phyloP scores from a whole-genome alignment of 176 grass and related monocot genomes.

The Canna indica region DNA sequence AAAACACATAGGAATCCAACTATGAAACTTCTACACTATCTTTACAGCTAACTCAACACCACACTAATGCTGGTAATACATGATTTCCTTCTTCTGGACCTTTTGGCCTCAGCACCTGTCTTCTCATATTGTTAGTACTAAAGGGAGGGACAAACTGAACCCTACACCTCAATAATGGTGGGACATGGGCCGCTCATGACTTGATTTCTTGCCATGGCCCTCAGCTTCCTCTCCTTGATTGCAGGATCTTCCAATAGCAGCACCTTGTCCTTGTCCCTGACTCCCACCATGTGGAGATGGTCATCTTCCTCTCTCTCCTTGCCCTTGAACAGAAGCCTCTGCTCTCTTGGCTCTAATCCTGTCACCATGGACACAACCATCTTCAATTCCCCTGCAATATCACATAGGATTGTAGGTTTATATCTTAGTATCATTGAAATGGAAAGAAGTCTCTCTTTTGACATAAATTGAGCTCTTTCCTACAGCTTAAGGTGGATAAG shows the following conservation, averaged over 20 bases:
- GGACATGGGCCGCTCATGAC: background rate
- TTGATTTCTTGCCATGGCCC: slow-evolving; percentile 25
- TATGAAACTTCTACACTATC: background rate
- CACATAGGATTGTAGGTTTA: background rate
- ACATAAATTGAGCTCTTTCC: too few relatives aligned
- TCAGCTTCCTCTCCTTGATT: slow-evolving; percentile 73
- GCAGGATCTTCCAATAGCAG: slow-evolving; percentile 85
- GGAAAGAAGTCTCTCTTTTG: too few relatives aligned
- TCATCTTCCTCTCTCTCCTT: slow-evolving; percentile 72
- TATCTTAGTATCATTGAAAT: too few relatives aligned
- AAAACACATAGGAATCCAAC: background rate
- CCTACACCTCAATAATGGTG: slow-evolving; percentile 9
- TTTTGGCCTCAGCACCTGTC: background rate
- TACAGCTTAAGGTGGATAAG: too few relatives aligned
- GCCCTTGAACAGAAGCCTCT: slow-evolving; percentile 75
- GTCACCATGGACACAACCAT: slow-evolving; percentile 50
- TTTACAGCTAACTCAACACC: background rate
- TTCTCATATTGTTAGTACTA: slow-evolving; percentile 1
- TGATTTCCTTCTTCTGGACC: background rate
- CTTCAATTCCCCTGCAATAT: slow-evolving; percentile 63
- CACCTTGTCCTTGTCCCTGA: slow-evolving; percentile 78
- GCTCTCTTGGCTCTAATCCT: slow-evolving; percentile 67
- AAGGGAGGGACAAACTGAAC: background rate
- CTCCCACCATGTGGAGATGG: slow-evolving; percentile 83
- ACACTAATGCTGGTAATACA: background rate